phyloP scores from a whole-genome alignment of 139 green algal species.

The Dunaliella sp. region DNA sequence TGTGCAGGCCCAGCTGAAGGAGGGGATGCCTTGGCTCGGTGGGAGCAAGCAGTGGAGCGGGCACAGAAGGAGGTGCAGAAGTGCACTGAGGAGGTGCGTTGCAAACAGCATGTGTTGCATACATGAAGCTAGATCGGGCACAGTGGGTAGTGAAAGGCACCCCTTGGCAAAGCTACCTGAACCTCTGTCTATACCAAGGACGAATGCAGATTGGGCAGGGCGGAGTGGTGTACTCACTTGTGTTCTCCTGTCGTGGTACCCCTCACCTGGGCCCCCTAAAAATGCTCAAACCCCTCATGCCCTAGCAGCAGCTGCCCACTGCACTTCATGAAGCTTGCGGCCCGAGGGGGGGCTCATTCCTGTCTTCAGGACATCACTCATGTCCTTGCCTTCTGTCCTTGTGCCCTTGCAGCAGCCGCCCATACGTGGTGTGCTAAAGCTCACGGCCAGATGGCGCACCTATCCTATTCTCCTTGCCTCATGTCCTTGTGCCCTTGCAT shows the following conservation, averaged over 20 bases:
- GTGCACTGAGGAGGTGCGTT: background rate
- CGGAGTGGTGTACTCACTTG: background rate
- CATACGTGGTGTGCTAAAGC: too few relatives aligned
- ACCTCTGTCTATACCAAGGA: background rate
- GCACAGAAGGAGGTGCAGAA: background rate
- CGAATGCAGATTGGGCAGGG: background rate
- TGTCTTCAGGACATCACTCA: too few relatives aligned
- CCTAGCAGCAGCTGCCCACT: too few relatives aligned
- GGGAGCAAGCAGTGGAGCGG: background rate
- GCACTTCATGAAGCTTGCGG: too few relatives aligned
- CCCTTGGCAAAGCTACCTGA: background rate
- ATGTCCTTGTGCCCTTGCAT: background rate
- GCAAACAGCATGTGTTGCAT: background rate
- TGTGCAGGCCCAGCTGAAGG: background rate
- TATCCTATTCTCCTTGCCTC: too few relatives aligned
- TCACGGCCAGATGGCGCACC: too few relatives aligned
- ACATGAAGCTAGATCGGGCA: background rate
- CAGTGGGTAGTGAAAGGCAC: background rate
- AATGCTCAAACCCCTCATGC: too few relatives aligned
- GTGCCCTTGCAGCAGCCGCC: too few relatives aligned
- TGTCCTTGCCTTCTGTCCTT: too few relatives aligned
- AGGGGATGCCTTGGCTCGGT: background rate
- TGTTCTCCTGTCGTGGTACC: background rate
- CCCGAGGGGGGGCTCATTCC: too few relatives aligned
- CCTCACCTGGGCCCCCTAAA: too few relatives aligned